phyloP scores from a whole-genome alignment of 116 monocot genomes.

The Phalaenopsis hybrid region DNA sequence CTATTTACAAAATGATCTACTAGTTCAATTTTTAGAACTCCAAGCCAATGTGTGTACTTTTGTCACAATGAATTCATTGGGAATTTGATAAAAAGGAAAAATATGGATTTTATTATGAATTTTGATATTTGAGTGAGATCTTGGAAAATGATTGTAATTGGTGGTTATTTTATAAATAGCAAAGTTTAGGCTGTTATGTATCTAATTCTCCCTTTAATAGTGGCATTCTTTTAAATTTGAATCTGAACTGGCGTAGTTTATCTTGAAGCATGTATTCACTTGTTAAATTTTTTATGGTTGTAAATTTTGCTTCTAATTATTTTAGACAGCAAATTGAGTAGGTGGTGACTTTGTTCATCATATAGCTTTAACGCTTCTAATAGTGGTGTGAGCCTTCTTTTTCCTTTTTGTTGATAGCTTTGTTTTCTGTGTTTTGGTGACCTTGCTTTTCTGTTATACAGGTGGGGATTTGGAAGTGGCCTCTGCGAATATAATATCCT shows the following conservation, averaged over 20 bases:
- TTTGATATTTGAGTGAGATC: no score
- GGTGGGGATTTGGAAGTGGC: slow-evolving; percentile 19
- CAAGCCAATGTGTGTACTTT: no score
- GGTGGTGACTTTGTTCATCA: background rate
- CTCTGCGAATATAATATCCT: slow-evolving; percentile 11
- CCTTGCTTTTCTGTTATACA: slow-evolving; percentile 8
- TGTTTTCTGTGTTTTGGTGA: background rate
- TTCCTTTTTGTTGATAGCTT: background rate
- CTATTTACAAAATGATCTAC: no score
- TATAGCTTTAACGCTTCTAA: background rate
- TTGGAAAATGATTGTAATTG: no score
- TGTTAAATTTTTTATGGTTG: background rate
- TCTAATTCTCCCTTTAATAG: no score
- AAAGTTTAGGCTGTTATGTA: no score
- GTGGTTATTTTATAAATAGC: no score
- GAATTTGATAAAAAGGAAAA: no score
- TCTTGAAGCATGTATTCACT: background rate
- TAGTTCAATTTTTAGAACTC: no score
- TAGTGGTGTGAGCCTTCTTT: background rate
- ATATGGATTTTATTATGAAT: no score
- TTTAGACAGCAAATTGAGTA: background rate
- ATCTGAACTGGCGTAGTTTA: background rate
- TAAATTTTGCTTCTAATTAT: background rate
- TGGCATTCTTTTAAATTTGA: background rate
- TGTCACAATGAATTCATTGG: no score